Conservation (phyloP, 768 basidiomycete species). For the Lactarius hengduanensis region DNA sequence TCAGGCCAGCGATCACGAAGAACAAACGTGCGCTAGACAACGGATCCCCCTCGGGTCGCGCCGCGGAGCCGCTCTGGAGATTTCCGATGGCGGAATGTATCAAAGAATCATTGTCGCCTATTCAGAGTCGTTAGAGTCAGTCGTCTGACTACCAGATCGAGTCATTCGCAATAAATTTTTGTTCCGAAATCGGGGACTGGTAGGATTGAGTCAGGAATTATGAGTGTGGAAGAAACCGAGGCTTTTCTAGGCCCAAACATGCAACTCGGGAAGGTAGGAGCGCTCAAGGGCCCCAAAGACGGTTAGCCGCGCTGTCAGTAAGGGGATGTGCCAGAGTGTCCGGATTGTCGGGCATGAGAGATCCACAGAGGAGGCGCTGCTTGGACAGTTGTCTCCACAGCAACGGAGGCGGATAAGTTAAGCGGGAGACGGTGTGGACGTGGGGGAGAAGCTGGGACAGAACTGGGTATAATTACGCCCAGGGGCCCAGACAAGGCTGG, state of each 20-base stretch:
- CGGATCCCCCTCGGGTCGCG: conserved; percentile 17
- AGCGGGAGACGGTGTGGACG: conserved; percentile 12
- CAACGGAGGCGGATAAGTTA: conserved; percentile 14
- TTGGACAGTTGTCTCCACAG: conserved; percentile 22
- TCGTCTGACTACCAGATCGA: conserved; percentile 17
- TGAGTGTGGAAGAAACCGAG: conserved; percentile 18
- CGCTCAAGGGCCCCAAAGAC: conserved; percentile 22
- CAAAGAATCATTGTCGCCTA: conserved; percentile 4
- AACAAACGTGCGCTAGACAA: conserved; percentile 9
- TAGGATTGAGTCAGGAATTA: conserved; percentile 6
- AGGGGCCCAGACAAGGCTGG: conserved; percentile 5
- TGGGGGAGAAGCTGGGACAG: background rate
- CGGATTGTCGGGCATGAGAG: conserved; percentile 17
- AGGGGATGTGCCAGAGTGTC: conserved; percentile 15
- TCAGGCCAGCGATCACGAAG: conserved; percentile 22
- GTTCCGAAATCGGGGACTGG: conserved; percentile 8
- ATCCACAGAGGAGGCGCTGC: conserved; percentile 2
- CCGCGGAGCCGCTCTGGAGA: conserved; percentile 20
- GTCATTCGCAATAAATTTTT: conserved; percentile 10
- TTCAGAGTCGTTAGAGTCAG: conserved; percentile 3
- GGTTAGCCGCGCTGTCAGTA: conserved; percentile 22
- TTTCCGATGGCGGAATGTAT: conserved; percentile 6
- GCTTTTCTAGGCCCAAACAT: conserved; percentile 19
- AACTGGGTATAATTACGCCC: conserved; percentile 1
- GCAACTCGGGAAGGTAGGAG: conserved; percentile 11